Evolutionary conservation across 257 asterid species (phyloP), one percentile per base, ranked within the genome.

Genomic region (Nicotiana benthamiana): DNA sequence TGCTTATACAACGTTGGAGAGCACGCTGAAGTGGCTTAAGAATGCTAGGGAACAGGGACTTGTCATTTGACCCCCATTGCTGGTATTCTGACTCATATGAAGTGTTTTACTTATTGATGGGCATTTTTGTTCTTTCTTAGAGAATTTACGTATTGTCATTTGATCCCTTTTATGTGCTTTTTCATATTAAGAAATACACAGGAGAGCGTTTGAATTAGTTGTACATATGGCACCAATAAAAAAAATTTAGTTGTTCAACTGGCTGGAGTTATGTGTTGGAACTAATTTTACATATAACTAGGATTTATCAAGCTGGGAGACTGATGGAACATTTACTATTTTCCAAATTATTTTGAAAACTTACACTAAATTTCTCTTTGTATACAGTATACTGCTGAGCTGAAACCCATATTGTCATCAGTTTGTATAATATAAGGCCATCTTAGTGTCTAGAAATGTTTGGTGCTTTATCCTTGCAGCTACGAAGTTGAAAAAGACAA

Each of bases 21-120:
- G 89, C 74, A 92, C 93, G 40, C 90, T 93, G 48, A 93, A 89
- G 90, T 93, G 97, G 99, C 88, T 95, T 83, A 85, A 61, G 83
- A 95, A 91, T 86, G 97, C 98, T 75, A 89, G 92, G 82, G 96
- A 90, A 80, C 96, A 91, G 81, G 98, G 97, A 67, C 93, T 93
- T 60, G 82, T 64, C 32, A 83, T 85, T 79, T 95, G 89, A 87
- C 63, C 30, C 17, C 85, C 77, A 27, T 56, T 48, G 75, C 52
- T 80, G 85, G 87, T 85, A 70, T 36, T 54, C 67, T 24, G 61
- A 72, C 15, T 72, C 9, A 51, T 64, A 34, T 79, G 1, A 13
- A 46, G 78, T 72, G 78, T 72, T 13, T 30, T 48, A 53, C 1
- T 67, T 52, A 22, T 43, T 60, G 76, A 28, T n/a, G 61, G 81